Base-by-base conservation (phyloP, 179 eudicot genomes). In the Silene noctiflora region DNA sequence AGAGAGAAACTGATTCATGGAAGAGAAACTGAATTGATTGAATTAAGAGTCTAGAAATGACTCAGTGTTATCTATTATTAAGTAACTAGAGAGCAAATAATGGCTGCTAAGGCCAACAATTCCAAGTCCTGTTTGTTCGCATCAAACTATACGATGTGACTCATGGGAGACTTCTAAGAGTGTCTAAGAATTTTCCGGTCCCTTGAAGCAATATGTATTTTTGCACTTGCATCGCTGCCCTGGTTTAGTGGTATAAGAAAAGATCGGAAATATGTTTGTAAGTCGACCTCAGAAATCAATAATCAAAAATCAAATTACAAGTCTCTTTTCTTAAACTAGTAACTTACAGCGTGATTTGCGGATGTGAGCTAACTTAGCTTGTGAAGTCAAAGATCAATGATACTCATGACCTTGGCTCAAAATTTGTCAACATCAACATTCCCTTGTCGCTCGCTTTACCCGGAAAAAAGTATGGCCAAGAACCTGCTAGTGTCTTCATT, bases 21-120 rank as follows among this genome's bases (percentile, higher is more conserved):
- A 17, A 53, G 60, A 56, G 60, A 56, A n/a, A 56, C 60, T 17
- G 60, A 35, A 33, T 67, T 35, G 5, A 67, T 67, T 67, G 71
- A 17, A 35, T 39, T 39, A 16, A 67, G 71, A 35, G 19, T 9
- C 71, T 21, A 67, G 24, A 35, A 33, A 33, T 67, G 70, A 67
- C 51, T 39, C 48, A 3, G 19, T n/a, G 22, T 35, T 67, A 67
- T 13, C 9, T n/a, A 56, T 56, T 56, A 56, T 56, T 56, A 35
- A 6, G 42, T 35, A 46, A 29, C 44, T 4, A n/a, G 13, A 7
- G 69, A 65, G 44, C 33, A 3, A 31, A 5, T 4, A 24, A 65
- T 29, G 53, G 53, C 16, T 12, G 22, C 69, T 65, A 6, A 10
- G 69, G 33, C 67, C 67, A 24, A 3, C n/a, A 24, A 24, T 22